Conservation (phyloP, 495 filamentous ascomycete genomes). For the Opeltia flavorubescens region DNA sequence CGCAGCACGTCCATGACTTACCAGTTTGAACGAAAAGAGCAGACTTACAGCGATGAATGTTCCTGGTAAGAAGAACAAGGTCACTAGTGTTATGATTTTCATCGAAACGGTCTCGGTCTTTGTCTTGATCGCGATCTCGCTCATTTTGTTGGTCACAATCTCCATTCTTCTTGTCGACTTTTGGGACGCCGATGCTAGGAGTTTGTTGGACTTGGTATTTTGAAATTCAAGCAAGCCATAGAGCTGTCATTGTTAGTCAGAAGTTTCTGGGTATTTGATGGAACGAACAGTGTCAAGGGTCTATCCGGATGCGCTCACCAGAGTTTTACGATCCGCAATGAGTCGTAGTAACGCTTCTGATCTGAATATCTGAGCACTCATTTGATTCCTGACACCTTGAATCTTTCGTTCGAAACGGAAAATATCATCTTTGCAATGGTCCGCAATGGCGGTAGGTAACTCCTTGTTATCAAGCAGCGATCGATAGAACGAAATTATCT, state of each 20-base stretch:
- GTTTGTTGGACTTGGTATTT: conserved; percentile 10
- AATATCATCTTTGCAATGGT: not conserved
- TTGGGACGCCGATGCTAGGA: conserved; percentile 5
- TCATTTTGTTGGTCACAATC: conserved; percentile 22
- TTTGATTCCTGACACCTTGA: conserved; percentile 3
- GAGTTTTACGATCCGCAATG: conserved; percentile 9
- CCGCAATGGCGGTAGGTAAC: not conserved
- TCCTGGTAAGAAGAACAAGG: conserved; percentile 27
- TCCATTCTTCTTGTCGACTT: conserved; percentile 16
- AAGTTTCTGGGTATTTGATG: not conserved
- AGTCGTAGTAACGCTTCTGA: conserved; percentile 5
- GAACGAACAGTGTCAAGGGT: not conserved
- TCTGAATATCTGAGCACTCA: conserved; percentile 6
- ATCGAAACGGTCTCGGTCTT: conserved; percentile 28
- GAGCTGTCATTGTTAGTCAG: conserved; percentile 2
- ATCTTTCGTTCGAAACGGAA: conserved; percentile 2
- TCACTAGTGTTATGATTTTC: conserved; percentile 27
- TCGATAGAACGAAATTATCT: not conserved
- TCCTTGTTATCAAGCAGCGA: not conserved
- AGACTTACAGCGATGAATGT: conserved; percentile 26
- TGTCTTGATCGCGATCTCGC: conserved; percentile 22
- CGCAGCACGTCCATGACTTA: not conserved
- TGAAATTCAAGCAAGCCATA: conserved; percentile 9
- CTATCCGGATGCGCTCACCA: conserved; percentile 3
- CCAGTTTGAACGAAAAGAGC: not conserved